Evolutionary conservation across 805 yeast genomes (phyloP).

Genomic region (Candida ortonii): DNA sequence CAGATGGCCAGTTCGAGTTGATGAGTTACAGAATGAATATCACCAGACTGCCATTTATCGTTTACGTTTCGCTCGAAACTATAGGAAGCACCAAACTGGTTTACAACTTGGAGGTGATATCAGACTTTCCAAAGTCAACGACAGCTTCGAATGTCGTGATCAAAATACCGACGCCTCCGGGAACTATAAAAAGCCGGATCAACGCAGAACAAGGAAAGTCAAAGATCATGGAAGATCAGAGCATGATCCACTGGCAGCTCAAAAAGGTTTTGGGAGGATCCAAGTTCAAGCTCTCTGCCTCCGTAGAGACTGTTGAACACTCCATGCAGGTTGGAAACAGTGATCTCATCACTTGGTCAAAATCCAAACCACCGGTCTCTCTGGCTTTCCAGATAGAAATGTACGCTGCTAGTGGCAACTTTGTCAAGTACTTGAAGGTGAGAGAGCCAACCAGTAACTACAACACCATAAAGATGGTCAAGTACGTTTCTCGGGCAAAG

Average conservation of each 20-base stretch:
- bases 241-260: slow-evolving; percentile 66
- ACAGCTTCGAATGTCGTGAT: slow-evolving; percentile 63
- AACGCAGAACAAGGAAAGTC: slow-evolving; percentile 59
- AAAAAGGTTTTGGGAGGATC: slow-evolving; percentile 64
- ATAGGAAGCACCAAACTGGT: slow-evolving; percentile 46
- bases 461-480: slow-evolving; percentile 82
- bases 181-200: slow-evolving; percentile 46
- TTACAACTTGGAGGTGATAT: slow-evolving; percentile 58
- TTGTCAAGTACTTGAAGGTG: slow-evolving; percentile 69
- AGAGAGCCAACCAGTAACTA: slow-evolving; percentile 52
- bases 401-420: slow-evolving; percentile 75
- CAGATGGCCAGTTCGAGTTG: slow-evolving; percentile 83
- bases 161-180: slow-evolving; percentile 67
- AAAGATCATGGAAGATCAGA: slow-evolving; percentile 64
- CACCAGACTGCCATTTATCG: slow-evolving; percentile 66
- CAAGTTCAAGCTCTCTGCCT: slow-evolving; percentile 49
- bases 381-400: slow-evolving; percentile 66
- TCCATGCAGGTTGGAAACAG: slow-evolving; percentile 21
- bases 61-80: slow-evolving; percentile 52
- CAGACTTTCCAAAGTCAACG: slow-evolving; percentile 56
- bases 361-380: slow-evolving; percentile 74
- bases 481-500: slow-evolving; percentile 73
- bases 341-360: slow-evolving; percentile 48
- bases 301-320: slow-evolving; percentile 44
- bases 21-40: slow-evolving; percentile 68